phyloP scores from a whole-genome alignment of 495 filamentous ascomycete species.

The Neurospora intermedia region DNA sequence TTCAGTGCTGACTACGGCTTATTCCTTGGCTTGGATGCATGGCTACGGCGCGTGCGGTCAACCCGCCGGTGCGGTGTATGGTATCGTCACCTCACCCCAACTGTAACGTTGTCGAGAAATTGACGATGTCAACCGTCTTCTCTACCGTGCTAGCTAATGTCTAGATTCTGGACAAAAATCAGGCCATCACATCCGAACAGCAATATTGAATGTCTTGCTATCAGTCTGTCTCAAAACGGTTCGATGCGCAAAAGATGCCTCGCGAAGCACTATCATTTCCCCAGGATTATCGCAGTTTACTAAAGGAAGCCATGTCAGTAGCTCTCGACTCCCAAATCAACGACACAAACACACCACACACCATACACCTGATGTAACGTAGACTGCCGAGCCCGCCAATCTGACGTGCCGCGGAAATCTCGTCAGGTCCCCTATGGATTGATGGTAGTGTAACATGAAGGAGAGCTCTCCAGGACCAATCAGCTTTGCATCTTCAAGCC shows the following conservation, averaged over 20 bases:
- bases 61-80: neutral
- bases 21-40: neutral
- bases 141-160: neutral
- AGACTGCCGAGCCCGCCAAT: neutral
- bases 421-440: neutral
- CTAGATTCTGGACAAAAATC: neutral
- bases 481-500: neutral
- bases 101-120: neutral
- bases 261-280: neutral
- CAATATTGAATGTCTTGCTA: neutral
- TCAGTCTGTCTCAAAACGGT: neutral
- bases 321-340: neutral
- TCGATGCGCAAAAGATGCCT: neutral
- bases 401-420: neutral
- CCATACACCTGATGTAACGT: neutral
- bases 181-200: neutral
- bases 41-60: neutral
- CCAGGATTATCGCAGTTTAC: neutral
- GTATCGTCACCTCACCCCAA: neutral
- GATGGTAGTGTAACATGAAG: neutral
- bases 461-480: neutral
- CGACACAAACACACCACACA: neutral
- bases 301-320: neutral
- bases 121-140: neutral
- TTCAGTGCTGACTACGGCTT: neutral